Evolutionary conservation across 2,329 filamentous ascomycete species (phyloP), one percentile per base, ranked within the genome.

Genomic region (Trichophyton benhamiae): DNA sequence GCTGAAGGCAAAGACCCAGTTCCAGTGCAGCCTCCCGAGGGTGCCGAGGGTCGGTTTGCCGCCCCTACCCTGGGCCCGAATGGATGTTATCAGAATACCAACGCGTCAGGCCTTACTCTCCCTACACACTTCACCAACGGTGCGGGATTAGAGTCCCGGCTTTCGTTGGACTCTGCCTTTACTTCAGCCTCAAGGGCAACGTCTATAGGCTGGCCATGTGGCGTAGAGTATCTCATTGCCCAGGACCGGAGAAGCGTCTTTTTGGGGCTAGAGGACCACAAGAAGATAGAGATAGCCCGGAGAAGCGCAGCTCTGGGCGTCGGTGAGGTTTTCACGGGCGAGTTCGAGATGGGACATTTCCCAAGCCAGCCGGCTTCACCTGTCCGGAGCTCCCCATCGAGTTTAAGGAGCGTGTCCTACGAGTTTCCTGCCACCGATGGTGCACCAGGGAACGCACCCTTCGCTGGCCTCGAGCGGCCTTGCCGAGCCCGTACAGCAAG

Each of bases 41-140:
- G 83, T 62, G 76, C 95, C 42, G 87, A 92, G 67, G 90, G 90
- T 62, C 85, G 86, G 65, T 95, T 96, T 69, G 83, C 87, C 2
- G 83, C 86, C 7, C 83, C 88, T 2, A 82, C 88, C 69, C 81
- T 82, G 67, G 81, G 86, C 41, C 79, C 85, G 9, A 83, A 83
- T 59, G 87, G 87, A 27, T 86, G 83, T 74, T 91, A 90, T 71
- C 77, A 82, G 63, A 84, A 89, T 69, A 76, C 77, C 8, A 87
- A 89, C 70, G 86, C 88, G 65, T 86, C 84, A n/a, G 77, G 82
- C 64, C 77, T 81, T 55, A 83, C 83, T n/a, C 70, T 79, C 65
- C 82, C 75, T 67, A 79, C 76, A 64, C 72, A 75, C 59, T 75
- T 69, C 27, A 74, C 77, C 57, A 75, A 79, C 60, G 76, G 76